phyloP scores from a whole-genome alignment of 768 basidiomycete species.

The Panaeolus papilionaceus region DNA sequence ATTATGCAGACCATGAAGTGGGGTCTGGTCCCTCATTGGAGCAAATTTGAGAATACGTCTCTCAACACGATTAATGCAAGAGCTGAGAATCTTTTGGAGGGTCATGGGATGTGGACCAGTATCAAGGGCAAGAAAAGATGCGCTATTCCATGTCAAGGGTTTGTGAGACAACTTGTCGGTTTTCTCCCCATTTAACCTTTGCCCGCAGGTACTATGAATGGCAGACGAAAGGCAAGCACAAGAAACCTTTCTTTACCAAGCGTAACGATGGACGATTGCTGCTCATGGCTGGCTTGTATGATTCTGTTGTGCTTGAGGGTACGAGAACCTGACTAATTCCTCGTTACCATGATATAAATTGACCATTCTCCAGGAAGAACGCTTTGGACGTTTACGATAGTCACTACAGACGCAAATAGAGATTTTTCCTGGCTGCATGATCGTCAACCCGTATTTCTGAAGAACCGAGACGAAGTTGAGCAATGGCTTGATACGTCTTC shows the following conservation, averaged over 20 bases:
- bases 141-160: slow-evolving; percentile 71
- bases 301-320: slow-evolving; percentile 73
- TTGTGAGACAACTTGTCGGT: slow-evolving; percentile 11
- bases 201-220: slow-evolving; percentile 90
- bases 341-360: not conserved
- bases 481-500: slow-evolving; percentile 84
- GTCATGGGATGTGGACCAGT: slow-evolving; percentile 85
- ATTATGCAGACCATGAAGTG: slow-evolving; percentile 87
- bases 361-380: slow-evolving; percentile 48
- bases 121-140: slow-evolving; percentile 86
- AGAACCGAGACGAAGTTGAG: slow-evolving; percentile 60
- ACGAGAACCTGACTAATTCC: slow-evolving; percentile 14
- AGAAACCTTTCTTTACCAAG: slow-evolving; percentile 83
- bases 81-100: slow-evolving; percentile 77
- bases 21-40: slow-evolving; percentile 90
- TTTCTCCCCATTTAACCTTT: not conserved
- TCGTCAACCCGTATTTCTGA: slow-evolving; percentile 85
- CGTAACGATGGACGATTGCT: slow-evolving; percentile 68
- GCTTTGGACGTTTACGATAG: slow-evolving; percentile 86
- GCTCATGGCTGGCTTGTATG: slow-evolving; percentile 90
- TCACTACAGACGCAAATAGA: slow-evolving; percentile 80
- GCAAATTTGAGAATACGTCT: slow-evolving; percentile 70
- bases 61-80: slow-evolving; percentile 92
- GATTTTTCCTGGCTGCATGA: slow-evolving; percentile 90
- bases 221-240: slow-evolving; percentile 82